Conservation (phyloP, 306 rosid species). For the Pueraria montana region DNA sequence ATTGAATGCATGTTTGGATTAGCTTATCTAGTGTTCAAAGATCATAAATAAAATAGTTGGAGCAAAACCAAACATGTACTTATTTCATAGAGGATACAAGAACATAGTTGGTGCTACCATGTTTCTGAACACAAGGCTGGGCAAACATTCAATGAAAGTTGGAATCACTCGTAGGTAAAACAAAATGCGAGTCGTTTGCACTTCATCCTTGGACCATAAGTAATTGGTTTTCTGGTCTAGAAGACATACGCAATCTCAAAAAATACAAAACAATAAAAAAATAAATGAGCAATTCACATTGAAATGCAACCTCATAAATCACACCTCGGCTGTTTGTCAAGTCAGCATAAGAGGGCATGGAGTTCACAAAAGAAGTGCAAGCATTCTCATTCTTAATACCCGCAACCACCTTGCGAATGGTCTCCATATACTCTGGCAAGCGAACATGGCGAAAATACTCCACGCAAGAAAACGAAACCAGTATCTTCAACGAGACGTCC, state of each 20-base stretch:
- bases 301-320: conserved; percentile 30
- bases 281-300: not conserved
- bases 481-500: conserved; percentile 68
- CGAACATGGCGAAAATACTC: conserved; percentile 95
- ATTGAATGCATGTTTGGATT: conserved; percentile 9
- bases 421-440: conserved; percentile 89
- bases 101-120: conserved; percentile 81
- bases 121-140: conserved; percentile 67
- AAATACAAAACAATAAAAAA: conserved; percentile 19
- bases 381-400: conserved; percentile 83
- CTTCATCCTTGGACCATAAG: conserved; percentile 83
- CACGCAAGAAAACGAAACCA: conserved; percentile 83
- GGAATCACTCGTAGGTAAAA: conserved; percentile 87
- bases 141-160: conserved; percentile 77
- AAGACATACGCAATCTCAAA: conserved; percentile 33
- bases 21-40: conserved; percentile 2
- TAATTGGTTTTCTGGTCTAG: conserved; percentile 61
- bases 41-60: conserved; percentile 13
- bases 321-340: conserved; percentile 82
- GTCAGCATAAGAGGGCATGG: conserved; percentile 79
- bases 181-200: conserved; percentile 87
- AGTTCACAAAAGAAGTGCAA: conserved; percentile 69
- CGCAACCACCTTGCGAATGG: conserved; percentile 80
- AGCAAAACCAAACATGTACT: not conserved
- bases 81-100: conserved; percentile 79